Evolutionary conservation across 768 basidiomycete genomes (phyloP), one percentile per base, ranked within the genome.

Genomic region (Psilocybe tampanensis): DNA sequence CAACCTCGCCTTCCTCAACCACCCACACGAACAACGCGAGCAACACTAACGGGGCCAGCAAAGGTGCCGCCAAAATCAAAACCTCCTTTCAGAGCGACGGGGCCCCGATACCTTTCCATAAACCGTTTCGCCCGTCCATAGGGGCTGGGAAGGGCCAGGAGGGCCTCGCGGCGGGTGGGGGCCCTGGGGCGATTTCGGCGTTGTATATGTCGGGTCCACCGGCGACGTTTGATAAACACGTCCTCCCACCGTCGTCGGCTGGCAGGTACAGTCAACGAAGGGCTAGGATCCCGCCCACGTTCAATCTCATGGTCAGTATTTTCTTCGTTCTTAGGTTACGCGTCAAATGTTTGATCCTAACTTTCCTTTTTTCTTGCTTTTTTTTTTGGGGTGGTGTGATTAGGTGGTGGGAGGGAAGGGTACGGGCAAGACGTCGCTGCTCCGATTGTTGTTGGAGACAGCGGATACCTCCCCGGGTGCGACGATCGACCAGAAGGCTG

Each of bases 371-470:
- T 33, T 49, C 26, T 17, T 24, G 13, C 42, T 51, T 55, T 36
- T 23, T 60, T 34, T 17, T 39, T 44, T 24, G 39, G 11, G 60
- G 29, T 29, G 29, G 29, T 9, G 29, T 29, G 4, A 5, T 9
- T 29, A 93, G 92, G 89, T 94, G 45, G 89, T 85, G 26, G 92
- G 92, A 50, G 86, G 83, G 23, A 85, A 85, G 71, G 86, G 89
- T 60, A 92, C 89, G 2, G 93, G 93, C 51, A 94, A 95, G 75
- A 92, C 92, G 0, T 90, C 90, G 19, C 76, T 95, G 3, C 75
- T 94, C 39, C 86, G 89, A 19, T 77, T 94, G 42, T 76, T 95
- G 47, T 80, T 95, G 19, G 90, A 93, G 64, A 95, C 93, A 13
- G 90, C 92, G 26, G 90, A 92, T 64, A 78, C 92, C 41, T 92